Evolutionary conservation across 2,329 filamentous ascomycete genomes (phyloP).

Genomic region (Sporothrix globosa): DNA sequence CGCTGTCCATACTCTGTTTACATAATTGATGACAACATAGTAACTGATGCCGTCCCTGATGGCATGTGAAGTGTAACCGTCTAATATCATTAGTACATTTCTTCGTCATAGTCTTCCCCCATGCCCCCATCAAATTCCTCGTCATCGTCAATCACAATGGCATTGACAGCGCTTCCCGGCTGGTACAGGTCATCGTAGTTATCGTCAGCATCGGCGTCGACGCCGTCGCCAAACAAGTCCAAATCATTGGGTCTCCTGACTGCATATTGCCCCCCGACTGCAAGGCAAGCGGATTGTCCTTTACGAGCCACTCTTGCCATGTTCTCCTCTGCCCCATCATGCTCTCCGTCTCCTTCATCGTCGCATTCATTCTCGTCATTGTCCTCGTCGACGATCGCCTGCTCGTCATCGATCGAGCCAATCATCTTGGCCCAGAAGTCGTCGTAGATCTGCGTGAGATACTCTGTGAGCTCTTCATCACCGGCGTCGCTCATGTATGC

Average conservation of each 20-base stretch:
- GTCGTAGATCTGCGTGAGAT: slow-evolving; percentile 68
- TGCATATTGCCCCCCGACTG: not conserved
- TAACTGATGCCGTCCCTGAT: no score
- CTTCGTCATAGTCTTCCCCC: not conserved
- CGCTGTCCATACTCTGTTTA: not conserved
- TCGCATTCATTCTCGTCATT: not conserved
- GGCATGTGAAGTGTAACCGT: not conserved
- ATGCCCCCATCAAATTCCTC: not conserved
- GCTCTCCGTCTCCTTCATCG: not conserved
- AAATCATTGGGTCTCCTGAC: not conserved
- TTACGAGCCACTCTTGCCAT: no score
- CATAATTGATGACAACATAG: not conserved
- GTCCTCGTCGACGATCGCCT: not conserved
- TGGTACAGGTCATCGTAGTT: not conserved
- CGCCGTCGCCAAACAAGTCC: not conserved
- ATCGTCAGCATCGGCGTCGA: not conserved
- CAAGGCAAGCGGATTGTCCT: not conserved
- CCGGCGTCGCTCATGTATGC: slow-evolving; percentile 63
- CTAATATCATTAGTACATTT: not conserved
- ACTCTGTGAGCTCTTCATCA: slow-evolving; percentile 63
- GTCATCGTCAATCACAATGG: slow-evolving; percentile 4
- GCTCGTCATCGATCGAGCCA: slow-evolving; percentile 55
- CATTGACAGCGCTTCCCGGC: not conserved
- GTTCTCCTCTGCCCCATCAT: not conserved
- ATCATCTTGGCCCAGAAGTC: slow-evolving; percentile 77